A percentile compares a stretch with the other conserved stretches of the same genome.
Evolutionary conservation across 805 yeast species (phyloP).

Genomic region (Candida lessepsii): DNA sequence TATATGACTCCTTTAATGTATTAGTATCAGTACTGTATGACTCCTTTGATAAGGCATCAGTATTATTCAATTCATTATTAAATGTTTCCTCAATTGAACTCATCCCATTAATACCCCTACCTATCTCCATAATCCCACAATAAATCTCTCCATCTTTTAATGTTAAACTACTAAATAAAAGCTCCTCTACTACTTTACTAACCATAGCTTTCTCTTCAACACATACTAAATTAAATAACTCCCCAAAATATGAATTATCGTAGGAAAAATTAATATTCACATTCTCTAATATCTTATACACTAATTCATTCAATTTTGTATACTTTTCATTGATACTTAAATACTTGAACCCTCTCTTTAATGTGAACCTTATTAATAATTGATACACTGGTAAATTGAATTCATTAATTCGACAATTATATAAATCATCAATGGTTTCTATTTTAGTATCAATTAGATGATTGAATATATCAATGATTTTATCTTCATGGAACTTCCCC

Average conservation of each 20-base stretch:
- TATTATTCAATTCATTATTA: too few species aligned
- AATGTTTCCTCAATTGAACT: too few species aligned
- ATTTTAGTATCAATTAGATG: constrained; percentile 11
- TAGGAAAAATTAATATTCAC: constrained; percentile 27
- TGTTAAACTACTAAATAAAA: constrained; percentile 19
- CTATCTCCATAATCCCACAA: too few species aligned
- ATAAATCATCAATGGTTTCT: constrained; percentile 17
- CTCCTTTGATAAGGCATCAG: too few species aligned
- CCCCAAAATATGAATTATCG: constrained; percentile 39
- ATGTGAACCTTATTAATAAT: constrained; percentile 23
- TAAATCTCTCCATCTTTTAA: not conserved
- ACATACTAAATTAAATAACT: constrained; percentile 32
- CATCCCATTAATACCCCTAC: too few species aligned
- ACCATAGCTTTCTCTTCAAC: constrained; percentile 28
- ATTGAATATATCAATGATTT: constrained; percentile 20
- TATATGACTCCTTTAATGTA: too few species aligned
- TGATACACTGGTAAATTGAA: constrained; percentile 37
- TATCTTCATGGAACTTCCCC: constrained; percentile 16
- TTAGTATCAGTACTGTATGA: too few species aligned
- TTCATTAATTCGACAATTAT: constrained; percentile 21
- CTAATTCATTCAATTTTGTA: constrained; percentile 14
- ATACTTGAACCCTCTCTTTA: constrained; percentile 16
- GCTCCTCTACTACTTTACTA: constrained; percentile 27
- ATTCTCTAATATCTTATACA: constrained; percentile 18
- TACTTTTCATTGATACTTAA: constrained; percentile 12